These are phyloP conservation scores for Botrytis pseudocinerea DNA, from an alignment of 2,329 filamentous ascomycete genomes.

Conservation along the genomic window DNA sequence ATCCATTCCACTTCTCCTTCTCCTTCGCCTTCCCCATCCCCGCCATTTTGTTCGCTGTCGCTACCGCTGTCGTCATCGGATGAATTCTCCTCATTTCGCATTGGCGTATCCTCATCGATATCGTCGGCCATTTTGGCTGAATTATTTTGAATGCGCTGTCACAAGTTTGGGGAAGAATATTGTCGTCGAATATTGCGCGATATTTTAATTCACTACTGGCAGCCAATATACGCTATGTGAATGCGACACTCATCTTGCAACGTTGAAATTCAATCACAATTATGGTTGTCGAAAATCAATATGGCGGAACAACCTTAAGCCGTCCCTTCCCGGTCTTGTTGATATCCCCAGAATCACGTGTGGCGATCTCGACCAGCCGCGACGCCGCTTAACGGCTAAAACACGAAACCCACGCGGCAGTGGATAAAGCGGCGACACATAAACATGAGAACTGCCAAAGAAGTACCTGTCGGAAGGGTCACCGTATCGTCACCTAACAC, in stretches of 20 bases:
- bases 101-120: conserved; percentile 27
- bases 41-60: conserved; percentile 26
- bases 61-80: conserved; percentile 27
- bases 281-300: conserved; percentile 14
- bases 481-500: background rate
- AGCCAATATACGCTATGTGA: background rate
- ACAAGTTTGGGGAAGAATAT: background rate
- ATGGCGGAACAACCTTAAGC: conserved; percentile 5
- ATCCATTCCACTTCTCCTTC: conserved; percentile 61
- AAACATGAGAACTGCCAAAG: background rate
- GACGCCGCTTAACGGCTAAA: background rate
- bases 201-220: background rate
- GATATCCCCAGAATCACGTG: background rate
- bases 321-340: background rate
- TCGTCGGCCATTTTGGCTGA: conserved; percentile 26
- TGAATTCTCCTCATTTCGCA: conserved; percentile 29
- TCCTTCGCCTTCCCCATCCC: conserved; percentile 31
- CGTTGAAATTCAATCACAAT: background rate
- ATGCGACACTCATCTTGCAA: background rate
- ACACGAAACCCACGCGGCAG: background rate
- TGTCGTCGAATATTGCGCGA: background rate
- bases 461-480: background rate
- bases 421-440: background rate
- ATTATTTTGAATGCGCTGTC: background rate
- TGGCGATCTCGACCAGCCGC: background rate